These are phyloP conservation scores for Ustilago trichophora DNA, from an alignment of 1,284 basidiomycete species.

Conservation along the genomic window DNA sequence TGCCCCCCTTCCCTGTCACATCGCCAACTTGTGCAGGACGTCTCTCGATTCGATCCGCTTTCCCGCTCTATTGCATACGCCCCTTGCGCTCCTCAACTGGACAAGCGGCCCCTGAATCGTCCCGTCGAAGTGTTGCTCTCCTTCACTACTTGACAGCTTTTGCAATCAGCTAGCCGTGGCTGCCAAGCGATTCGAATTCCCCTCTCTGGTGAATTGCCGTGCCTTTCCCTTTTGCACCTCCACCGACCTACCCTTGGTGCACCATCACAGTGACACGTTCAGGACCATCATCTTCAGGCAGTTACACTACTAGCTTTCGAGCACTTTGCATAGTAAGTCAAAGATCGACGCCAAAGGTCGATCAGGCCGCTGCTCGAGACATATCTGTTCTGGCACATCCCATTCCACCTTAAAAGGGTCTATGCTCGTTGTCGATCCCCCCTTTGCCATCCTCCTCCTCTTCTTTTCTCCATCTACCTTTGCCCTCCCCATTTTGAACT, in stretches of 20 bases:
- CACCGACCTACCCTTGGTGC: too few species aligned
- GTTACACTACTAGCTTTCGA: too few species aligned
- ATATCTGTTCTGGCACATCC: constrained; percentile 10
- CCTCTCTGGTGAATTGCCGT: neutral
- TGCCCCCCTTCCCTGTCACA: neutral
- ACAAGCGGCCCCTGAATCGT: constrained; percentile 16
- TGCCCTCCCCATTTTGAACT: neutral
- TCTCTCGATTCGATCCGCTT: constrained; percentile 12
- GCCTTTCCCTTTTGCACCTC: neutral
- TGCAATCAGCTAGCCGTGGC: neutral
- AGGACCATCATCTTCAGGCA: too few species aligned
- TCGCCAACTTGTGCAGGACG: neutral
- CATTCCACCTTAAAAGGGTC: constrained; percentile 34
- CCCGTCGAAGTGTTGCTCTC: constrained; percentile 2
- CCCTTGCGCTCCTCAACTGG: constrained; percentile 24
- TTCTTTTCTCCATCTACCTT: constrained; percentile 1
- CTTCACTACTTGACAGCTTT: neutral
- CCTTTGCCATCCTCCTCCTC: neutral
- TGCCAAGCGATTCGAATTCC: neutral
- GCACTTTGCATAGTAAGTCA: constrained; percentile 1
- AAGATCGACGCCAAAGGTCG: constrained; percentile 5
- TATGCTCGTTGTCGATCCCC: constrained; percentile 35
- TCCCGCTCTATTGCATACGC: constrained; percentile 3
- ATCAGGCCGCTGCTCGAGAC: constrained; percentile 11
- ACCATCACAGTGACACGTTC: too few species aligned